Base-by-base conservation (phyloP, 2,329 filamentous ascomycete species). In the Venturia asperata region DNA sequence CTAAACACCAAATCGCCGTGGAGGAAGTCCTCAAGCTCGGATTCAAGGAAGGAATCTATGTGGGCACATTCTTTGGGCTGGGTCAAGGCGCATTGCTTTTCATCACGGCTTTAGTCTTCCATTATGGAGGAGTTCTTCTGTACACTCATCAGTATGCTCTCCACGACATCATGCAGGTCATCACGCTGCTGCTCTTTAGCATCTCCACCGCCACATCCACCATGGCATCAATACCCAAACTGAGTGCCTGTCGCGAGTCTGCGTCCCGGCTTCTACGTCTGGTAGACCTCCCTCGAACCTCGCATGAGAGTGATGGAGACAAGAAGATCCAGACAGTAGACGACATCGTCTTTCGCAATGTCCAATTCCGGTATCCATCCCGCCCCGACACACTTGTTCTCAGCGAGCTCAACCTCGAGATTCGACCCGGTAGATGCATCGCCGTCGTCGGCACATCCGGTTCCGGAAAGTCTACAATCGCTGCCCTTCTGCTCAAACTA, bases 381-480 rank as follows among this genome's bases (percentile, higher is more conserved):
- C 79, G 82, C 0, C 80, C 81, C 0, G 74, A 78, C 0, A 77
- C 78, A 0, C 71, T 73, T 0, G 83, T 91, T 0, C 78, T 97
- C 1, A 79, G 80, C 11, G 78, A 84, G 27, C 74, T 96, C n/a
- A 85, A 80, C n/a, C 77, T 96, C 9, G 78, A 76, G 0, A 83
- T 97, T 63, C 72, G 79, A 0, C 74, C 82, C 0, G 86, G 87
- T 27, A 85, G 83, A 4, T 89, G 85, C 69, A 87, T 87, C 0
- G 91, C 90, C 2, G 85, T 97, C 24, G 91, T 95, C 1, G 92
- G 93, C 0, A 78, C 84, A 0, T 96, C 92, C 0, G 93, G 94
- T 0, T 90, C 88, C n/a, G 93, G 94, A 0, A 97, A 99, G 77
- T 92, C 89, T 17, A 97, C 93, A 0, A 81, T 97, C 43, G 82